Base-by-base conservation (phyloP, 106 monocot genomes). In the Dendrobium chrysotoxum region DNA sequence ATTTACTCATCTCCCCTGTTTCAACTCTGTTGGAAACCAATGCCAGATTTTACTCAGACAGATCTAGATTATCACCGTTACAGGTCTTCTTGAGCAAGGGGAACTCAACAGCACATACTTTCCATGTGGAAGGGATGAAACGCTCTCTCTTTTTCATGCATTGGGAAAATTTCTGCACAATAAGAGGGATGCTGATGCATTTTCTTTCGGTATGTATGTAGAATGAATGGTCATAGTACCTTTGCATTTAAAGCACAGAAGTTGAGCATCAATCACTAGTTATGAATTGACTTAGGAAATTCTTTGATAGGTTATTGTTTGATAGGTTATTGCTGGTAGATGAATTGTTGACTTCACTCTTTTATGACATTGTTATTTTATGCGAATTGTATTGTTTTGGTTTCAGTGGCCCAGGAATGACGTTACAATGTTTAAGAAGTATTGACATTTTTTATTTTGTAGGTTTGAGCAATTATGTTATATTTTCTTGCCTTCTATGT, bases 101-200 rank as follows among this genome's bases (percentile, higher is more conserved):
- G 65, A 70, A 47, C 47, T 20, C 38, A 46, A 67, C 47, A n/a
- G 38, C 20, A 12, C 83, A 30, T 41, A 66, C 12, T 76, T 85
- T 42, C 41, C 90, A 83, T 84, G 79, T 82, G 97, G 94, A 75
- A 91, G 87, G 85, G 99, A 99, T 86, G 91, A 99, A 79, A 89
- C 88, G 38, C 85, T 99, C 42, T 82, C 90, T 46, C 77, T 99
- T 54, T 99, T 93, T 81, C 99, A 99, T 86, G 99, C 99, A 10
- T 78, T 99, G 84, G 99, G 99, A 46, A 99, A 99, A 80, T 95
- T 99, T 87, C 84, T 99, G 38, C 99, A 99, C 87, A 99, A 99
- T 79, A 99, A 99, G 77, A 91, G 99, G 84, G 89, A 84, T 55
- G 78, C 54, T 64, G 75, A 84, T 81, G 40, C 50, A 70, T 77